Base-by-base conservation (phyloP, 306 rosid species). In the Urtica urens region DNA sequence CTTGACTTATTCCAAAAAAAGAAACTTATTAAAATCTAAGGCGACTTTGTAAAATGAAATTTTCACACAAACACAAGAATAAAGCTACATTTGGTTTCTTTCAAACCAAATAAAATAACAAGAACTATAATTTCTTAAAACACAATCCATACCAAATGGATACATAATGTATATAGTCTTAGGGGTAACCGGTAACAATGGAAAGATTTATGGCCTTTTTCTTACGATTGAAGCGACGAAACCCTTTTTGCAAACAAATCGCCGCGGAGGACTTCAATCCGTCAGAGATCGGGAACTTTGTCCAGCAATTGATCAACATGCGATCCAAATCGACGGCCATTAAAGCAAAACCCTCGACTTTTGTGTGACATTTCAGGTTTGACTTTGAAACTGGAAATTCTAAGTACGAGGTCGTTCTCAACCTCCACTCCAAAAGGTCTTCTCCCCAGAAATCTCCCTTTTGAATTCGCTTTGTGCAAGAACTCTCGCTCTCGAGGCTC, bases 221-320 rank as follows among this genome's bases (percentile, higher is more conserved):
- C 25, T 43, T 7, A n/a, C 48, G 26, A 23, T 18, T 43, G 48
- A 16, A 43, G 12, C 16, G 48, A 0, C 24, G 52, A 20, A 46
- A 46, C 26, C 34, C 52, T n/a, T 25, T 30, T 20, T 46, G 29
- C 52, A 46, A 24, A 5, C 33, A 46, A 13, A 34, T 16, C 8
- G 52, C 52, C 10, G 52, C 52, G 10, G n/a, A 46, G n/a, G 33
- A 20, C 20, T 23, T 25, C 52, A 24, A n/a, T 33, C 53, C 35
- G 22, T 25, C 53, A 2, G 53, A 27, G 35, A 48, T 48, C 19
- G 53, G 25, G 53, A 48, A 48, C 38, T 48, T 48, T 12, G 53
- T 9, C 53, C 53, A 48, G 33, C 53, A 25, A 11, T 1, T 26
- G 23, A 37, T 13, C 14, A 48, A 37, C 34, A 25, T 37, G 26